phyloP scores from a whole-genome alignment of 768 basidiomycete genomes.

The Calocera cornea region DNA sequence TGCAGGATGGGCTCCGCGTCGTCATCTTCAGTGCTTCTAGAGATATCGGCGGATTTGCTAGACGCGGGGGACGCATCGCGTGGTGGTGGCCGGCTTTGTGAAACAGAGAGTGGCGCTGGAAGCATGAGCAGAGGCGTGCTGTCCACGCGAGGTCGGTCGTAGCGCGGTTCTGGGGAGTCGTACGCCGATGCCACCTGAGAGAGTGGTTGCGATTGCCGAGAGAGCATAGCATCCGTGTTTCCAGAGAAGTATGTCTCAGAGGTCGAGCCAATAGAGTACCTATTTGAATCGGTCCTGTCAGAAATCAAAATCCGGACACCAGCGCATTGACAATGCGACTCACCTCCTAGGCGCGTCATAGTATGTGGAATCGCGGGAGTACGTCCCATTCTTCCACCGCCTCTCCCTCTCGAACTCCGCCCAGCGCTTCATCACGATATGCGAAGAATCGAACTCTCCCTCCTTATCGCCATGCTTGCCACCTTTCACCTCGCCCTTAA shows the following conservation, averaged over 20 bases:
- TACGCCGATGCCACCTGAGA: background rate
- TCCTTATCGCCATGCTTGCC: slow-evolving; percentile 79
- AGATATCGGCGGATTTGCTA: slow-evolving; percentile 18
- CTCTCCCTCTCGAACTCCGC: slow-evolving; percentile 94
- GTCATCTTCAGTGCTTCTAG: slow-evolving; percentile 7
- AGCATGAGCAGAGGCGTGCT: slow-evolving; percentile 59
- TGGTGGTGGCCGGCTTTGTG: slow-evolving; percentile 18
- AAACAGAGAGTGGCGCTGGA: slow-evolving; percentile 57
- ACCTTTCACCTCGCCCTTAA: slow-evolving; percentile 54
- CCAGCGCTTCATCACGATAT: slow-evolving; percentile 99
- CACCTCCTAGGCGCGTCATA: slow-evolving; percentile 33
- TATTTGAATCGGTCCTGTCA: slow-evolving; percentile 25
- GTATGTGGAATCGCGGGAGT: slow-evolving; percentile 65
- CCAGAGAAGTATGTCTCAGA: slow-evolving; percentile 44
- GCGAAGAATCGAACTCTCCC: slow-evolving; percentile 89
- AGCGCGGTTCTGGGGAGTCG: background rate
- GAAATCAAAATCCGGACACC: background rate
- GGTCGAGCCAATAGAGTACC: slow-evolving; percentile 68
- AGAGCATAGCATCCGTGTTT: background rate
- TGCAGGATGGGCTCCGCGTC: slow-evolving; percentile 13
- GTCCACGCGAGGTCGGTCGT: slow-evolving; percentile 20
- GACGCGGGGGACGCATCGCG: slow-evolving; percentile 23
- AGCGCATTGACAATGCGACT: background rate
- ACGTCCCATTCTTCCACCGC: slow-evolving; percentile 77
- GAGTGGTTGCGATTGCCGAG: background rate